These are phyloP conservation scores for Mycena vitilis DNA, from an alignment of 768 basidiomycete genomes.

Conservation along the genomic window DNA sequence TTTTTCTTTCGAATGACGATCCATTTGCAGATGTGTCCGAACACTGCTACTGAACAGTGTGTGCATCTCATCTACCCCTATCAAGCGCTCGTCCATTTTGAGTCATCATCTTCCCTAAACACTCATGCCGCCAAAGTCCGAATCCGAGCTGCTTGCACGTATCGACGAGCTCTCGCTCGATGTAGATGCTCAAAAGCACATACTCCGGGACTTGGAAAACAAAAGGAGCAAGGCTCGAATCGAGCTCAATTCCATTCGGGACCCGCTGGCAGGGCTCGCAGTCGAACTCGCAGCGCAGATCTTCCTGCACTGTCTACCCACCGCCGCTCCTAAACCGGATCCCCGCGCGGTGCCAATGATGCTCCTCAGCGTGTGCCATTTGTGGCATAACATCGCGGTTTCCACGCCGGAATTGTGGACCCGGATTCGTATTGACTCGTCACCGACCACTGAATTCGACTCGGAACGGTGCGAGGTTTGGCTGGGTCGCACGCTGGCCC, in stretches of 20 bases:
- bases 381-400: constrained; percentile 15
- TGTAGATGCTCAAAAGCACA: neutral
- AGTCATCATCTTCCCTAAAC: too few species aligned
- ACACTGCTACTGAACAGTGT: too few species aligned
- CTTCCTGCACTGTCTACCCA: neutral
- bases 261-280: constrained; percentile 13
- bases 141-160: neutral
- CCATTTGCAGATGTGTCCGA: too few species aligned
- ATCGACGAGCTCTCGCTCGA: neutral
- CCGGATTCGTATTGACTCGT: neutral
- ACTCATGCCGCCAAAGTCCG: too few species aligned
- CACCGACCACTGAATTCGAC: too few species aligned
- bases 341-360: neutral
- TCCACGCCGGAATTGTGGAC: constrained; percentile 13
- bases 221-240: neutral
- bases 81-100: too few species aligned
- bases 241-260: constrained; percentile 2
- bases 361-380: constrained; percentile 11
- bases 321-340: neutral
- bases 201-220: constrained; percentile 4
- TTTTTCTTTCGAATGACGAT: too few species aligned
- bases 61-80: too few species aligned
- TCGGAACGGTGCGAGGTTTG: neutral
- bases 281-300: constrained; percentile 15
- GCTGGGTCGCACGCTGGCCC: neutral